Evolutionary conservation across 2,329 filamentous ascomycete species (phyloP), one percentile per base, ranked within the genome.

Genomic region (Albifimbria verrucaria): DNA sequence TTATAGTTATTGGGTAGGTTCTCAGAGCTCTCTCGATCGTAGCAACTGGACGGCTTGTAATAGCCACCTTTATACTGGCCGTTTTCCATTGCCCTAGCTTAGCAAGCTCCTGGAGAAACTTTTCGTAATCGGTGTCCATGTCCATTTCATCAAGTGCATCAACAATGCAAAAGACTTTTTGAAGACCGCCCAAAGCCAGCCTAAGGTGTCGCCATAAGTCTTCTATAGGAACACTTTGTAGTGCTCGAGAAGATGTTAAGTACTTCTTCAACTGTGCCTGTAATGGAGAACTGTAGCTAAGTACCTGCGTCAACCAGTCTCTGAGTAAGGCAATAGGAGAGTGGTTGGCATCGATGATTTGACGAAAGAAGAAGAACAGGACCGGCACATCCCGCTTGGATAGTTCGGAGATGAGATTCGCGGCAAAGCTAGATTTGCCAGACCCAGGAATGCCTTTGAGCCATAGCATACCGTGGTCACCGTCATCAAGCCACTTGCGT

Each of bases 131-230:
- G n/a, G n/a, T 62, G 0, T 63, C 70, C 15, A 59, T 25, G 49
- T 75, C 70, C 68, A 78, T 76, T 59, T 79, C 76, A 55, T 79
- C 77, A 2, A 78, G 62, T 1, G 74, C 74, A 53, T 77, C 75
- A 0, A 64, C 67, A 4, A 78, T 62, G 42, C 69, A 72, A 49
- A 71, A 77, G 1, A 68, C 71, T 22, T 55, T 58, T 49, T 51
- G 59, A 46, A 62, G 51, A 17, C 52, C 32, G 1, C 43, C 43
- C n/a, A 68, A 47, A 0, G 65, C 64, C 26, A 57, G 54, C 12
- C 62, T 53, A 10, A 73, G 54, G 39, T 66, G 51, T 11, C 58
- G 57, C 68, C 68, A 72, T 7, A 74, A 53, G 11, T 62, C 61
- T 2, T 58, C 55, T 21, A 56, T 54, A 4, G 59, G 56, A 10